Base-by-base conservation (phyloP, 495 filamentous ascomycete genomes). In the Xylaria scruposa region DNA sequence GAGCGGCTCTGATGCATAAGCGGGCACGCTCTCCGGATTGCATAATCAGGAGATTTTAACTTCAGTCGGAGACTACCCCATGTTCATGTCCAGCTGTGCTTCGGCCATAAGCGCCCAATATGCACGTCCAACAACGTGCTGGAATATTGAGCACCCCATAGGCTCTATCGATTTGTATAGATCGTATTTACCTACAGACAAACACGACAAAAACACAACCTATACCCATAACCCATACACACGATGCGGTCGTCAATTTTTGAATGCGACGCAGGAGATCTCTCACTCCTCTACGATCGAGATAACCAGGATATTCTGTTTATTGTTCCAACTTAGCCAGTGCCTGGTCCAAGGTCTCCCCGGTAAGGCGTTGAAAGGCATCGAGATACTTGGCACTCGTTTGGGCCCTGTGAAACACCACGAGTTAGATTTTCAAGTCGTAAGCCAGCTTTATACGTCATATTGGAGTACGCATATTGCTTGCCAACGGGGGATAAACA, bases 401-500 rank as follows among this genome's bases (percentile, higher is more conserved):
- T 61, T 49, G 65, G 8, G 42, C 29, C 24, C 64, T 68, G 21
- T 68, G 5, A 60, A 36, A 36, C 10, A 47, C 0, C 24, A 40
- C 9, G 15, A 21, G 62, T 67, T 51, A 72, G 56, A 26, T 56
- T 38, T n/a, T 15, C 31, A 19, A 24, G 29, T 36, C 21, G 53
- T 29, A 29, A 3, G 8, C 29, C 21, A 44, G 40, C 15, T 36
- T 49, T 13, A 54, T 17, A 0, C 12, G 29, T n/a, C 44, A 12
- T 24, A 44, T 53, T 53, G 46, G n/a, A 47, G 33, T n/a, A 38
- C 13, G 2, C 10, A 33, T 40, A 15, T 21, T 10, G 15, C 86
- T 21, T 17, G 21, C 85, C 36, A 8, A 31, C 68, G 91, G 80
- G 77, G 70, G 84, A 84, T 88, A 82, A 83, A 85, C 91, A 6